phyloP scores from a whole-genome alignment of 2,329 filamentous ascomycete species.

The Thelonectria olida region DNA sequence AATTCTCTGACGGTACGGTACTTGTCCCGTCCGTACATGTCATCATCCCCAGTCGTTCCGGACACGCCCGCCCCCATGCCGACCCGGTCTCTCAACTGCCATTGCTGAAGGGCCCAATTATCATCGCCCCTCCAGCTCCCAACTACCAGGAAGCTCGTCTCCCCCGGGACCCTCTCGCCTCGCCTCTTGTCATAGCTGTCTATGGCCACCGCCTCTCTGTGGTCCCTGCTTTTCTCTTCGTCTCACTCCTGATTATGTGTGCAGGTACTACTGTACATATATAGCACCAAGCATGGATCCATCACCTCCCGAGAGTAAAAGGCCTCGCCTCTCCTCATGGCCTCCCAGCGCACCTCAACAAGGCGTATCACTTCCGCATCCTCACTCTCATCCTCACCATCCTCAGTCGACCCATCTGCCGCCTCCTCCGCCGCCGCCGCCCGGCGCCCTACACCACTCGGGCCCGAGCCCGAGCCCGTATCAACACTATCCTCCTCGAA shows the following conservation, averaged over 20 bases:
- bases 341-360: slow-evolving; percentile 58
- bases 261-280: slow-evolving; percentile 47
- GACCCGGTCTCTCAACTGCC: slow-evolving; percentile 40
- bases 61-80: slow-evolving; percentile 44
- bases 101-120: slow-evolving; percentile 44
- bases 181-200: slow-evolving; percentile 41
- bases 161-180: slow-evolving; percentile 39
- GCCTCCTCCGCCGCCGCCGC: slow-evolving; percentile 40
- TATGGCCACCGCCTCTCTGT: slow-evolving; percentile 48
- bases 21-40: slow-evolving; percentile 38
- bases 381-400: slow-evolving; percentile 41
- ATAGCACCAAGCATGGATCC: slow-evolving; percentile 65
- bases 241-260: slow-evolving; percentile 50
- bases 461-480: slow-evolving; percentile 51
- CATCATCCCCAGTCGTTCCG: slow-evolving; percentile 43
- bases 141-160: slow-evolving; percentile 43
- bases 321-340: slow-evolving; percentile 64
- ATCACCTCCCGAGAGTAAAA: slow-evolving; percentile 67
- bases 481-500: slow-evolving; percentile 50
- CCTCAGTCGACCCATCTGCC: slow-evolving; percentile 41
- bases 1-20: slow-evolving; percentile 26
- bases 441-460: slow-evolving; percentile 43
- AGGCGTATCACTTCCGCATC: slow-evolving; percentile 56
- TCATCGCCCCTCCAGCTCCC: slow-evolving; percentile 40
- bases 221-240: slow-evolving; percentile 49